These are phyloP conservation scores for Saccharomycopsis sp. DNA, from an alignment of 805 yeast species.

Conservation along the genomic window DNA sequence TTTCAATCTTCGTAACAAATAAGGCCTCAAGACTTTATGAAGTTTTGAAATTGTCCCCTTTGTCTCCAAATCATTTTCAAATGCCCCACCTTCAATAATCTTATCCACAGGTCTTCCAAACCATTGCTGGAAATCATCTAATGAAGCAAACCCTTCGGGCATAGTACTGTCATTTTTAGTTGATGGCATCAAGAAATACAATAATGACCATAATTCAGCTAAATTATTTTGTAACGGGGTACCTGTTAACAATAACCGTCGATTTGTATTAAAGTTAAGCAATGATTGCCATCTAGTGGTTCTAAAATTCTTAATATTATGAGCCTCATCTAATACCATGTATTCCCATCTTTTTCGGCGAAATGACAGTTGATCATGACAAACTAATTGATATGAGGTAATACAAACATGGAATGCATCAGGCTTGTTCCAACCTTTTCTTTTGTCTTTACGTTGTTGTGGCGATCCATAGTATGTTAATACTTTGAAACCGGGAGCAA, in stretches of 20 bases:
- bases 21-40: slow-evolving; percentile 92
- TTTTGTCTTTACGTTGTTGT: slow-evolving; percentile 89
- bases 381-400: slow-evolving; percentile 95
- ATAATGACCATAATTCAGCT: slow-evolving; percentile 91
- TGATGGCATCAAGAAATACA: slow-evolving; percentile 94
- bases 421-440: slow-evolving; percentile 96
- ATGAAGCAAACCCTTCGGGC: slow-evolving; percentile 95
- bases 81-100: slow-evolving; percentile 63
- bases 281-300: slow-evolving; percentile 97
- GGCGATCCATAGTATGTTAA: slow-evolving; percentile 95
- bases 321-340: slow-evolving; percentile 97
- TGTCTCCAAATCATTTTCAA: slow-evolving; percentile 73
- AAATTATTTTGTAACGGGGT: slow-evolving; percentile 95
- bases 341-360: slow-evolving; percentile 91
- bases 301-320: slow-evolving; percentile 91
- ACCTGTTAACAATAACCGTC: slow-evolving; percentile 86
- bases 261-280: slow-evolving; percentile 85
- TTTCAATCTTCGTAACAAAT: slow-evolving; percentile 81
- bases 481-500: slow-evolving; percentile 97
- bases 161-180: slow-evolving; percentile 60
- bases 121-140: slow-evolving; percentile 97
- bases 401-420: slow-evolving; percentile 95
- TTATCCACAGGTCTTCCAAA: slow-evolving; percentile 96
- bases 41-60: slow-evolving; percentile 76
- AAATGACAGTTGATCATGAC: slow-evolving; percentile 92